These are phyloP conservation scores for Aspergillus carbonarius DNA, from an alignment of 2,329 filamentous ascomycete species.

Conservation along the genomic window DNA sequence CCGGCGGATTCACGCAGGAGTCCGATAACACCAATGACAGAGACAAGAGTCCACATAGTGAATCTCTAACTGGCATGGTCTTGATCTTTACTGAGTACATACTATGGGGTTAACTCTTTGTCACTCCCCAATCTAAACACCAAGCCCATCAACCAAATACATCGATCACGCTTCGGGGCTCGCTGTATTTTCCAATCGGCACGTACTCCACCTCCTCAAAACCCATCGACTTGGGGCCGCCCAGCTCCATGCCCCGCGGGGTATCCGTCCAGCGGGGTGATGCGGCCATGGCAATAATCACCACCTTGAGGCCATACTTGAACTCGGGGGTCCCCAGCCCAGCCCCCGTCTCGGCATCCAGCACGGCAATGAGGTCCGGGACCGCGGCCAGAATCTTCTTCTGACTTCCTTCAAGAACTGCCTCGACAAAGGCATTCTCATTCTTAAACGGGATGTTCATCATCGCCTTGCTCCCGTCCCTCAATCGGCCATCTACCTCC, in stretches of 20 bases:
- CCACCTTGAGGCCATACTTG: constrained; percentile 53
- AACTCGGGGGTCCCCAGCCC: constrained; percentile 60
- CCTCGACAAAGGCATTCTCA: constrained; percentile 27
- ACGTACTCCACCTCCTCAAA: constrained; percentile 22
- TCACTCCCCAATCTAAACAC: too few species aligned
- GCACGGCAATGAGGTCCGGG: constrained; percentile 57
- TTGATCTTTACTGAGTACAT: too few species aligned
- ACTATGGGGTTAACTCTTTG: too few species aligned
- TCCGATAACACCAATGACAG: too few species aligned
- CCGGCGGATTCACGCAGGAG: too few species aligned
- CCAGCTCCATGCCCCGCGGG: constrained; percentile 39
- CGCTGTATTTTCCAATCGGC: constrained; percentile 21
- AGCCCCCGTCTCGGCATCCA: constrained; percentile 58
- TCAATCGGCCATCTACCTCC: constrained; percentile 34
- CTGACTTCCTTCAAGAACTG: constrained; percentile 9
- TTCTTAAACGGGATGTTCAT: constrained; percentile 29
- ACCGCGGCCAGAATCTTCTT: constrained; percentile 51
- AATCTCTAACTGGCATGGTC: neutral
- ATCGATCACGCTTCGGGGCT: constrained; percentile 26
- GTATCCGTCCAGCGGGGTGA: constrained; percentile 52
- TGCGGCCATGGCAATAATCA: constrained; percentile 51
- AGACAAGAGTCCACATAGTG: neutral
- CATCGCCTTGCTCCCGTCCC: constrained; percentile 11
- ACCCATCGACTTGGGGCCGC: constrained; percentile 35
- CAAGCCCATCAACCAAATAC: constrained; percentile 10